phyloP scores from a whole-genome alignment of 768 basidiomycete species.

The Gloeopeniophorella convolvens region DNA sequence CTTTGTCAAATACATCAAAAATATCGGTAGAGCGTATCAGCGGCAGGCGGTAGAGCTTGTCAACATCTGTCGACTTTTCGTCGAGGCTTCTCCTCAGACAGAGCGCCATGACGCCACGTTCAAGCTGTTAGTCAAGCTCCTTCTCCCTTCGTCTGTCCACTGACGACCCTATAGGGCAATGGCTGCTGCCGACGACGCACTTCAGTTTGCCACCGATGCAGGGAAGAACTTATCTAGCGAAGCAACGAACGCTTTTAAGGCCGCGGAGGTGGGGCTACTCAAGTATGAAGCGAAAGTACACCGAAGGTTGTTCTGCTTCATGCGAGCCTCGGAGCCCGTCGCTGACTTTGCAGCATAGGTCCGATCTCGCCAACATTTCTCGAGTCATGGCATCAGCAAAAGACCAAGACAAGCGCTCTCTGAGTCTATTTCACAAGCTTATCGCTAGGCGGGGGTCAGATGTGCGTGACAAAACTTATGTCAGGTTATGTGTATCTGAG shows the following conservation, averaged over 20 bases:
- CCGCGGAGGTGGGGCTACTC: neutral
- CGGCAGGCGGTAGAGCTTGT: constrained; percentile 8
- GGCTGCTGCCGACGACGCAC: neutral
- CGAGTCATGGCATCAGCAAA: neutral
- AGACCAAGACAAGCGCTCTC: neutral
- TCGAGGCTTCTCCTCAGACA: neutral
- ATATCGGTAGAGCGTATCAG: constrained; percentile 1
- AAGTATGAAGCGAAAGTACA: neutral
- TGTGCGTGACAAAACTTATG: neutral
- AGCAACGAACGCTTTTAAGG: constrained; percentile 1
- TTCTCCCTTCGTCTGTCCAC: neutral
- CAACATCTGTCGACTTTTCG: neutral
- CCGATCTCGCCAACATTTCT: neutral
- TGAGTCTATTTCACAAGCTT: neutral
- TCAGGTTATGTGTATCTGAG: no score
- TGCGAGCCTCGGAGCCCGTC: no score
- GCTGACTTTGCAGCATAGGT: neutral
- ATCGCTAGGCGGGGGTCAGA: neutral
- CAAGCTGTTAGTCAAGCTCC: neutral
- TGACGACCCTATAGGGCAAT: neutral
- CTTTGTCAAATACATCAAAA: neutral
- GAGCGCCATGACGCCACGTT: neutral
- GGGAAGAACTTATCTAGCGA: neutral
- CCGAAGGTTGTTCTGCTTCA: neutral
- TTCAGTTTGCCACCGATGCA: constrained; percentile 1